A percentile compares a stretch with the other conserved stretches of the same genome.
These are phyloP conservation scores for Globisporangium megalacanthum DNA, from an alignment of 352 stramenopile species.

Conservation along the genomic window DNA sequence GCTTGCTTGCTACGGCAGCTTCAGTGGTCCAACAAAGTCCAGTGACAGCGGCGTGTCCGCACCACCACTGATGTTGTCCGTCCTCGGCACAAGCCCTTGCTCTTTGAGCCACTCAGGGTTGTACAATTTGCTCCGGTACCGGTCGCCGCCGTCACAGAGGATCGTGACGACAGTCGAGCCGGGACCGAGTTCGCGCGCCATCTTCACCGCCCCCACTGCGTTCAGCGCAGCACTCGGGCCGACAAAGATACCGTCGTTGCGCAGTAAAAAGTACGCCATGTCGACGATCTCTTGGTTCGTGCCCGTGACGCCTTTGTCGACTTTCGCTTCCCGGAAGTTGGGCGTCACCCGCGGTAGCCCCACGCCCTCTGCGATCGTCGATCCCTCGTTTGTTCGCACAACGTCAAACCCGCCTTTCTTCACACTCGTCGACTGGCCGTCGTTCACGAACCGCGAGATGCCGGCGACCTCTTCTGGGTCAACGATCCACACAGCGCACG, in stretches of 20 bases:
- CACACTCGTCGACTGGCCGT: slow-evolving; percentile 38
- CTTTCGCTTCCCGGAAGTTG: slow-evolving; percentile 86
- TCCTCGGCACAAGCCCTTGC: slow-evolving; percentile 35
- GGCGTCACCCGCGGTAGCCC: slow-evolving; percentile 89
- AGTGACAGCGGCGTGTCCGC: slow-evolving; percentile 15
- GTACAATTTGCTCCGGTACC: slow-evolving; percentile 82
- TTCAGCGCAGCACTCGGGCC: slow-evolving; percentile 80
- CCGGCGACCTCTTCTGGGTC: slow-evolving; percentile 81
- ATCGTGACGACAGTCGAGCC: slow-evolving; percentile 79
- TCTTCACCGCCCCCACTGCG: slow-evolving; percentile 74
- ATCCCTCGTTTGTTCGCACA: slow-evolving; percentile 71
- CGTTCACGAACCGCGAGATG: slow-evolving; percentile 83
- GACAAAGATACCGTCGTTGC: slow-evolving; percentile 91
- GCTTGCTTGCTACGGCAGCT: slow-evolving; percentile 3
- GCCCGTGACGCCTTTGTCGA: slow-evolving; percentile 91
- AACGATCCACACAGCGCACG: slow-evolving; percentile 59
- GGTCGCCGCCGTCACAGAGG: slow-evolving; percentile 71
- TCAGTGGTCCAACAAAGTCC: slow-evolving; percentile 28
- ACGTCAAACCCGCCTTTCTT: slow-evolving; percentile 89
- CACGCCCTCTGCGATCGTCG: slow-evolving; percentile 94
- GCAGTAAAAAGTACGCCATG: slow-evolving; percentile 90
- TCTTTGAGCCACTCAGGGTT: slow-evolving; percentile 67
- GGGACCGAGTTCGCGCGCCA: slow-evolving; percentile 57
- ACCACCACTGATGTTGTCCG: slow-evolving; percentile 4
- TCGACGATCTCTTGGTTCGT: slow-evolving; percentile 92